A percentile compares a stretch with the other conserved stretches of the same genome.
Conservation (phyloP, 192 early-diverging fungal species). For the Mortierella claussenii region DNA sequence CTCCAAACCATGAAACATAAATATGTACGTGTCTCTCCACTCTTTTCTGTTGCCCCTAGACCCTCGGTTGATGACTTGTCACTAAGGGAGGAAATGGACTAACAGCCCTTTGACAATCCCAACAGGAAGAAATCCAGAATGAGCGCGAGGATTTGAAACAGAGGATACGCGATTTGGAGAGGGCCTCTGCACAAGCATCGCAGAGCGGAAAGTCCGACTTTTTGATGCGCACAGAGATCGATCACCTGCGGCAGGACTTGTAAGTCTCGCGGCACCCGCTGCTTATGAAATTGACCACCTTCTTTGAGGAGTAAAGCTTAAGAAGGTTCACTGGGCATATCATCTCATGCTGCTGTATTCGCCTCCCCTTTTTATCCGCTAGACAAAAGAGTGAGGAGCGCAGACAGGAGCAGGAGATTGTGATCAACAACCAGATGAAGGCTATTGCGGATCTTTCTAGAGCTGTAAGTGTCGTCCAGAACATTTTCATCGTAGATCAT, state of each 20-base stretch:
- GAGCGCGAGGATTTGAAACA: slow-evolving; percentile 78
- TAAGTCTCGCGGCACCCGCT: too few species aligned
- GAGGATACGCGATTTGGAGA: slow-evolving; percentile 84
- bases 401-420: slow-evolving; percentile 73
- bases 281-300: too few species aligned
- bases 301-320: too few species aligned
- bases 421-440: slow-evolving; percentile 67
- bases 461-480: slow-evolving; percentile 62
- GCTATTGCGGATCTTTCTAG: slow-evolving; percentile 76
- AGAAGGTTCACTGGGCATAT: too few species aligned
- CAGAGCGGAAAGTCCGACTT: slow-evolving; percentile 88
- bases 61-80: background rate
- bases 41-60: background rate
- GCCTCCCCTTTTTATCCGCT: background rate
- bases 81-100: too few species aligned
- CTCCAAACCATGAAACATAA: slow-evolving; percentile 42
- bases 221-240: slow-evolving; percentile 86
- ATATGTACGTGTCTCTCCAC: slow-evolving; percentile 26
- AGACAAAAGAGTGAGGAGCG: slow-evolving; percentile 83
- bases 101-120: background rate
- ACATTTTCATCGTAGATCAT: too few species aligned
- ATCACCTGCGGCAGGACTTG: slow-evolving; percentile 85
- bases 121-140: slow-evolving; percentile 76
- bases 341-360: background rate
- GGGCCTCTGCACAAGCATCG: slow-evolving; percentile 71